Evolutionary conservation across 768 basidiomycete genomes (phyloP).

Genomic region (Cyathus striatus): DNA sequence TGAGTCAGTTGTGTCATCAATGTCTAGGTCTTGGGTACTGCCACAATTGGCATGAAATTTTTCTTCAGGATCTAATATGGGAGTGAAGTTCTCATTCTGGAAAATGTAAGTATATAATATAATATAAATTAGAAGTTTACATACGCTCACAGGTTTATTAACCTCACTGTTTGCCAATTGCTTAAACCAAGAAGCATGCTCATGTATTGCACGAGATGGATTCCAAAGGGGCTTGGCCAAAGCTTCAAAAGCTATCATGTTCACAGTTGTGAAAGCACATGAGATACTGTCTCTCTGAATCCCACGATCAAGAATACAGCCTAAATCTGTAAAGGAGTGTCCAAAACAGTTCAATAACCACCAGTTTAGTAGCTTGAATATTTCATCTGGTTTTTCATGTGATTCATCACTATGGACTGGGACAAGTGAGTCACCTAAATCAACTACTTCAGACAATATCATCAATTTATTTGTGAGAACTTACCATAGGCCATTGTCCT

Average conservation of each 20-base stretch:
- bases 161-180: too few relatives aligned
- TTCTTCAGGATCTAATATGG: too few relatives aligned
- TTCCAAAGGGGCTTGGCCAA: neutral
- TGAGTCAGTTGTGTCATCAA: too few relatives aligned
- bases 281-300: neutral
- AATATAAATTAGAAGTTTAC: too few relatives aligned
- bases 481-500: neutral
- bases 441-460: neutral
- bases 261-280: neutral
- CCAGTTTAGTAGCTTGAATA: neutral
- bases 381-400: neutral
- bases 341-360: neutral
- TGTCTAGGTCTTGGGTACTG: too few relatives aligned
- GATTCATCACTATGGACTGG: neutral
- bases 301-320: neutral
- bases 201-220: neutral
- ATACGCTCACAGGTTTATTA: too few relatives aligned
- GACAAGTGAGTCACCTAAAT: neutral
- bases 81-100: too few relatives aligned
- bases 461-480: neutral
- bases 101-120: too few relatives aligned
- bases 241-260: neutral
- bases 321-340: neutral
- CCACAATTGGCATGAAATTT: too few relatives aligned
- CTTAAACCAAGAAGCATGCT: neutral